These are phyloP conservation scores for Thielaviopsis euricoi DNA, from an alignment of 2,329 filamentous ascomycete species.

Conservation along the genomic window DNA sequence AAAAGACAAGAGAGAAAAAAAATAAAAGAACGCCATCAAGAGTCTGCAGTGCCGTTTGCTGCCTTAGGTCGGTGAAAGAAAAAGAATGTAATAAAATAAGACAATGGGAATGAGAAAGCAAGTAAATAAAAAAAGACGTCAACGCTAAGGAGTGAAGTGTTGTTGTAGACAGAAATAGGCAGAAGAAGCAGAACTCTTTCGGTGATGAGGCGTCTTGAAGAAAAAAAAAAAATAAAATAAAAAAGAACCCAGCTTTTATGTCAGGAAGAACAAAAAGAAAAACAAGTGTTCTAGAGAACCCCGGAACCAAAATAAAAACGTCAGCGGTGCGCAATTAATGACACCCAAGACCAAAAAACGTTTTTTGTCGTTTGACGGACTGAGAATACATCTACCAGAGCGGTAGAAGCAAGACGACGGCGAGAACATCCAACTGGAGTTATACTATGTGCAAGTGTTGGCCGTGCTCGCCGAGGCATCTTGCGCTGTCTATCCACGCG, in stretches of 20 bases:
- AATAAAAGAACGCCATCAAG: no score
- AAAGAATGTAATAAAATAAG: not conserved
- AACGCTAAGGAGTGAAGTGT: no score
- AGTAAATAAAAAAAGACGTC: no score
- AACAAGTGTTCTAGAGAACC: not conserved
- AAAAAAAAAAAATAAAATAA: conserved; percentile 4
- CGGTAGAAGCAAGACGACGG: not conserved
- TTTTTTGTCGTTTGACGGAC: not conserved
- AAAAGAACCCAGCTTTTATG: conserved; percentile 1
- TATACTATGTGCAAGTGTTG: conserved; percentile 10
- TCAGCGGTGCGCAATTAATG: not conserved
- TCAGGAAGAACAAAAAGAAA: not conserved
- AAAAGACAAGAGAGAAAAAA: not conserved
- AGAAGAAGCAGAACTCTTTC: not conserved
- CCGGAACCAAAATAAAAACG: not conserved
- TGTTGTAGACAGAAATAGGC: not conserved
- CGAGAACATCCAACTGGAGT: not conserved
- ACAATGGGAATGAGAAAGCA: not conserved
- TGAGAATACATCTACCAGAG: not conserved
- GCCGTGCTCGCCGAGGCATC: not conserved
- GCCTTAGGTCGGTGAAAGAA: no score
- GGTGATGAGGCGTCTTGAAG: not conserved
- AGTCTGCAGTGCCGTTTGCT: no score
- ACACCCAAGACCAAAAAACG: not conserved
- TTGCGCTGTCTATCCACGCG: not conserved